Conservation (phyloP, 2,329 filamentous ascomycete genomes). For the Pseudogymnoascus sp. region DNA sequence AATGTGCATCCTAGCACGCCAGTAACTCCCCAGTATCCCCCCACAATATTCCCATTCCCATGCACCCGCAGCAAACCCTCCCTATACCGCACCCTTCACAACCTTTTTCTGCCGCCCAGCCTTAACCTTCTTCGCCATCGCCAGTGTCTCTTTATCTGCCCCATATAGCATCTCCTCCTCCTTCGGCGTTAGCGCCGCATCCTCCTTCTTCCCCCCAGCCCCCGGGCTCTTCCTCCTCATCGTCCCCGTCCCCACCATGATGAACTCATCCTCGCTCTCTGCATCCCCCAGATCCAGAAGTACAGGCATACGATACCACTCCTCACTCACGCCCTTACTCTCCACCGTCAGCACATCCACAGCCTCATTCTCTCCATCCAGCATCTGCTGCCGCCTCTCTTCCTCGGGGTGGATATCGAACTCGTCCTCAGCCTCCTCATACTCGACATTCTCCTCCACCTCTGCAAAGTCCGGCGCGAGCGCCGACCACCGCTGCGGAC, state of each 20-base stretch:
- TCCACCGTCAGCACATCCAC: slow-evolving; percentile 76
- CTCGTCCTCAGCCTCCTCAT: slow-evolving; percentile 90
- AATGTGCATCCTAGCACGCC: neutral
- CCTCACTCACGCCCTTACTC: slow-evolving; percentile 51
- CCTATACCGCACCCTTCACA: neutral
- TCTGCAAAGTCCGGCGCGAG: slow-evolving; percentile 94
- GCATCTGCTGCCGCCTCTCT: slow-evolving; percentile 81
- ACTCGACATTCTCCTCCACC: slow-evolving; percentile 97
- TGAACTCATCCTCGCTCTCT: slow-evolving; percentile 87
- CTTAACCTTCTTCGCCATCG: neutral
- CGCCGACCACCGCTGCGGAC: slow-evolving; percentile 94
- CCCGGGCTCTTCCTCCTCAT: slow-evolving; percentile 81
- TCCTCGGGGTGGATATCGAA: slow-evolving; percentile 96
- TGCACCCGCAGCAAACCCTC: neutral
- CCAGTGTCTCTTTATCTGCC: neutral
- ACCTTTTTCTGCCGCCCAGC: neutral
- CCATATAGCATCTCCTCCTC: neutral
- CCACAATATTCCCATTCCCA: neutral
- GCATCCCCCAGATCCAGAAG: slow-evolving; percentile 88
- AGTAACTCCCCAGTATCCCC: neutral
- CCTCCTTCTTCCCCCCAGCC: slow-evolving; percentile 60
- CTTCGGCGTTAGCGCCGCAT: neutral
- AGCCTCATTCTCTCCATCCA: slow-evolving; percentile 89
- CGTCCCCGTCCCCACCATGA: slow-evolving; percentile 65
- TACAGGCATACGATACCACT: slow-evolving; percentile 82